Percentiles rank a stretch among this genome's conserved stretches.
Evolutionary conservation across 1,284 basidiomycete genomes (phyloP).

Genomic region (Schizophyllum commune): DNA sequence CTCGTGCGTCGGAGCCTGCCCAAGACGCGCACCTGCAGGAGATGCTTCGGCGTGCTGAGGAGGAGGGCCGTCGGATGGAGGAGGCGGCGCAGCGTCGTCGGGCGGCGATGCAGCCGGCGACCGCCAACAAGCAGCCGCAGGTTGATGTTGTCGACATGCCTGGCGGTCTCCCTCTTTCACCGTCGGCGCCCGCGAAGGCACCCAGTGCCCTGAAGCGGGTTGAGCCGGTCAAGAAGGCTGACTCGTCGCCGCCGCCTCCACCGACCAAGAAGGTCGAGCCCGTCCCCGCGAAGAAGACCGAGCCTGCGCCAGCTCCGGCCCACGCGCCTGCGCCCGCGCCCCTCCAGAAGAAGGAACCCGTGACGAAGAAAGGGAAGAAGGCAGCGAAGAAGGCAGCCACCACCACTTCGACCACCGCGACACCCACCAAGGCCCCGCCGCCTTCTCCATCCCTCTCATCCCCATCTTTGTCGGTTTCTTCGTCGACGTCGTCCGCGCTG

Average conservation of each 20-base stretch:
- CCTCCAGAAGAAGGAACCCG: background rate
- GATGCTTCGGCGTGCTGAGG: background rate
- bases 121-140: background rate
- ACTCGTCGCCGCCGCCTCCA: conserved; percentile 8
- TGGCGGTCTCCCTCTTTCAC: background rate
- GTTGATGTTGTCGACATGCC: background rate
- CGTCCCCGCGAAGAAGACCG: conserved; percentile 2
- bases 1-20: background rate
- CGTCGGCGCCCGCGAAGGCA: background rate
- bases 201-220: background rate
- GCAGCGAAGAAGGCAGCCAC: background rate
- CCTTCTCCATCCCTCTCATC: background rate
- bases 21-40: background rate
- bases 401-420: background rate
- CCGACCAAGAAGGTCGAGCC: conserved; percentile 5
- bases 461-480: background rate
- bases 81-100: background rate
- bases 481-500: background rate
- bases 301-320: background rate
- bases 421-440: background rate
- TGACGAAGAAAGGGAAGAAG: background rate
- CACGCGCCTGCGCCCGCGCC: background rate
- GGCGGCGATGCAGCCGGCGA: background rate
- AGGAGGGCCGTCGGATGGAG: background rate
- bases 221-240: conserved; percentile 11